phyloP scores from a whole-genome alignment of 106 monocot species.

The Gastrodia elata region DNA sequence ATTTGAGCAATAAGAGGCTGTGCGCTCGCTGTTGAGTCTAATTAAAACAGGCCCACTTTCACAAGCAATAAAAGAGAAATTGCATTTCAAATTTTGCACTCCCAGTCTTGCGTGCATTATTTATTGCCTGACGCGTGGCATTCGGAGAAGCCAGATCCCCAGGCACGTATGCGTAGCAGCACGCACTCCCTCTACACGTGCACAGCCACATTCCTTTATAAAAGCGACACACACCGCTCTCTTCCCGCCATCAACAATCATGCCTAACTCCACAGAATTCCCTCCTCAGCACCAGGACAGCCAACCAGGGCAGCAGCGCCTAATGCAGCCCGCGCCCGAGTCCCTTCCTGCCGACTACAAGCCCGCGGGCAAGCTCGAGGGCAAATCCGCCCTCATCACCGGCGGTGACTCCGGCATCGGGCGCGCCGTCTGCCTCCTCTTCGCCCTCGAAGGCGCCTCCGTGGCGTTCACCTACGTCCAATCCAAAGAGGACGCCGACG shows the following conservation, averaged over 20 bases:
- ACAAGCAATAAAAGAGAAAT: too few species aligned
- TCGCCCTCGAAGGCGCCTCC: constrained; percentile 54
- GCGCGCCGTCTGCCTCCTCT: constrained; percentile 47
- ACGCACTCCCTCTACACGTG: too few species aligned
- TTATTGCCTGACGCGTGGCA: too few species aligned
- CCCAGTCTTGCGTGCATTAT: too few species aligned
- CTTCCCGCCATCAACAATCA: background rate
- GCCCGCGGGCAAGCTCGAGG: constrained; percentile 55
- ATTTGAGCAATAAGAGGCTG: too few species aligned
- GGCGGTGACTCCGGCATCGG: constrained; percentile 92
- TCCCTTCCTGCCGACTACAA: constrained; percentile 36
- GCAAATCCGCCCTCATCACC: constrained; percentile 58
- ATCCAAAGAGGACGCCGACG: constrained; percentile 49
- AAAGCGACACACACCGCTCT: too few species aligned
- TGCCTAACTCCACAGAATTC: constrained; percentile 13
- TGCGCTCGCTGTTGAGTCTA: too few species aligned
- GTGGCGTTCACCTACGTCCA: constrained; percentile 72
- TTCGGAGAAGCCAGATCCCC: too few species aligned
- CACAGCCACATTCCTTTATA: too few species aligned
- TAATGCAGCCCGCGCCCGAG: constrained; percentile 51
- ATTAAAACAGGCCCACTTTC: too few species aligned
- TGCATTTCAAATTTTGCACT: too few species aligned
- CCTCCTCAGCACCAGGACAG: constrained; percentile 43
- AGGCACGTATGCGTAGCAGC: too few species aligned
- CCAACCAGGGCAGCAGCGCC: constrained; percentile 66